phyloP scores from a whole-genome alignment of 352 stramenopile species.

The Phytophthora cryptogea region DNA sequence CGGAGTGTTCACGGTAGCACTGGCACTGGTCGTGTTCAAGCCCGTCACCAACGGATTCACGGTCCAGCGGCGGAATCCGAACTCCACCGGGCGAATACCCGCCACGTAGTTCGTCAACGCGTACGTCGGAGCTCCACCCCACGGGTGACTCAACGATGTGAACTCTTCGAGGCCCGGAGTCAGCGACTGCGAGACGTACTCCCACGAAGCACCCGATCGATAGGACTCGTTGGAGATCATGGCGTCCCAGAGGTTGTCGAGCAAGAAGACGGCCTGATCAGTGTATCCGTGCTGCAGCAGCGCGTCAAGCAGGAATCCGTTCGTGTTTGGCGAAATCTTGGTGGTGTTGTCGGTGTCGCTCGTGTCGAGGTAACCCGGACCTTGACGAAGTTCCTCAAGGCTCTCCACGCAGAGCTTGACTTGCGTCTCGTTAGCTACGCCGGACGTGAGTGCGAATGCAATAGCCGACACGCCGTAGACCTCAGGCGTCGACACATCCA shows the following conservation, averaged over 20 bases:
- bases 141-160: slow-evolving; percentile 36
- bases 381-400: slow-evolving; percentile 29
- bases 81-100: slow-evolving; percentile 30
- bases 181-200: slow-evolving; percentile 33
- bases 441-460: slow-evolving; percentile 35
- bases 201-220: slow-evolving; percentile 27
- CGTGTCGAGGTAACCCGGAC: slow-evolving; percentile 34
- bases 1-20: slow-evolving; percentile 28
- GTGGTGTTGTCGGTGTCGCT: slow-evolving; percentile 23
- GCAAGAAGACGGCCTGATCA: slow-evolving; percentile 28
- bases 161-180: slow-evolving; percentile 21
- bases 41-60: slow-evolving; percentile 33
- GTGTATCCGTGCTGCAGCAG: slow-evolving; percentile 26
- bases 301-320: slow-evolving; percentile 35
- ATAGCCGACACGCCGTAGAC: slow-evolving; percentile 34
- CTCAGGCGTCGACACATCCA: slow-evolving; percentile 24
- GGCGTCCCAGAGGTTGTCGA: slow-evolving; percentile 38
- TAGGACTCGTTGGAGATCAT: slow-evolving; percentile 38
- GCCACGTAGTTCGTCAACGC: slow-evolving; percentile 37
- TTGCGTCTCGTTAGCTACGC: slow-evolving; percentile 34
- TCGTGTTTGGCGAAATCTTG: slow-evolving; percentile 38
- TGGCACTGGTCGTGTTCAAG: slow-evolving; percentile 30
- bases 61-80: slow-evolving; percentile 36
- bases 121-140: slow-evolving; percentile 32
- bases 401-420: slow-evolving; percentile 24